Percentiles rank a stretch among this genome's conserved stretches.
Conservation (phyloP, 768 basidiomycete genomes). For the Mycena crocata region DNA sequence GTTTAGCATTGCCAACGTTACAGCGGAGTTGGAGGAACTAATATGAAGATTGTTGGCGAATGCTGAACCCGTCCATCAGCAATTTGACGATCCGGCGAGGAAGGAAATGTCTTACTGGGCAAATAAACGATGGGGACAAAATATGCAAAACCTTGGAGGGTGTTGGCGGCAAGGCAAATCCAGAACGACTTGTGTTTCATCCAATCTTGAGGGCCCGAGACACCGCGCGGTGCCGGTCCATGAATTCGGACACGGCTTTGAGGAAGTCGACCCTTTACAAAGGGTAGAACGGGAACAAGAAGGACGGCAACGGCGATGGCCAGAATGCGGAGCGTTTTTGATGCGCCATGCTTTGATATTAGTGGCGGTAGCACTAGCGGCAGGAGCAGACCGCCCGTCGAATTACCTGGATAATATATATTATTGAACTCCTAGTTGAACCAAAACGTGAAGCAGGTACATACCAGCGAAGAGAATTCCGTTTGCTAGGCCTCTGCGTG, state of each 20-base stretch:
- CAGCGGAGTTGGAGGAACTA: conserved; percentile 35
- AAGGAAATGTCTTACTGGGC: conserved; percentile 35
- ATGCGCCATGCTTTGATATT: conserved; percentile 36
- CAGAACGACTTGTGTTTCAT: conserved; percentile 34
- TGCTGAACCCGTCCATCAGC: conserved; percentile 26
- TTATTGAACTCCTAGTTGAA: not conserved
- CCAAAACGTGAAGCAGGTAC: not conserved
- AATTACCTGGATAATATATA: conserved; percentile 29
- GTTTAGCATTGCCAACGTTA: conserved; percentile 39
- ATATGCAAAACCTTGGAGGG: conserved; percentile 39
- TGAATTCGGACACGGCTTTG: conserved; percentile 22
- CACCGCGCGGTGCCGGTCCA: conserved; percentile 15
- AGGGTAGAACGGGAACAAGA: conserved; percentile 37
- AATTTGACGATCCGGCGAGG: not conserved
- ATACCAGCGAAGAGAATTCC: conserved; percentile 47
- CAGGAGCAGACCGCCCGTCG: conserved; percentile 41
- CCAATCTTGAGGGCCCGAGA: conserved; percentile 23
- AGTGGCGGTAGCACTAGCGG: conserved; percentile 40
- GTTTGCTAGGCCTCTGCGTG: conserved; percentile 42
- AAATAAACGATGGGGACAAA: conserved; percentile 43
- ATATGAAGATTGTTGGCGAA: conserved; percentile 40
- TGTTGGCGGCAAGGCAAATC: conserved; percentile 39
- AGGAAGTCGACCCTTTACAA: conserved; percentile 41
- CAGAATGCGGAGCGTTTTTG: conserved; percentile 40
- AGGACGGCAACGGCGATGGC: conserved; percentile 29